These are phyloP conservation scores for Pichia sp. DNA, from an alignment of 1,139 yeast genomes.

Conservation along the genomic window DNA sequence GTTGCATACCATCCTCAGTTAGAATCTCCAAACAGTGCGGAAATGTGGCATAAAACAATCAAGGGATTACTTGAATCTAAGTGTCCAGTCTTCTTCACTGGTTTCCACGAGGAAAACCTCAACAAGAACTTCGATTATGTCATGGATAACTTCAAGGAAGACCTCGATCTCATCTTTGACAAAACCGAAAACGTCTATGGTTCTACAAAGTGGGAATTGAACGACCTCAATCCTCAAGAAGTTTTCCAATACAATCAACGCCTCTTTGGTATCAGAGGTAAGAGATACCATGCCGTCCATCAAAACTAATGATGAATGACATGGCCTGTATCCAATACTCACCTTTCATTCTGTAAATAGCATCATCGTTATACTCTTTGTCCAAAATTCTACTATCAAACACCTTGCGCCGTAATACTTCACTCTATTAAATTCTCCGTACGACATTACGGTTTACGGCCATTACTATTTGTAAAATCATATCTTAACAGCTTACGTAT, in stretches of 20 bases:
- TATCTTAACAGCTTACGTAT: no score
- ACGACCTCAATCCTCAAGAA: slow-evolving; percentile 86
- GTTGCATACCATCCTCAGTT: slow-evolving; percentile 95
- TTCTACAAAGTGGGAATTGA: slow-evolving; percentile 90
- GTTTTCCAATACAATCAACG: slow-evolving; percentile 87
- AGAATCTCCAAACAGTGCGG: slow-evolving; percentile 73
- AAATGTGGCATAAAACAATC: slow-evolving; percentile 74
- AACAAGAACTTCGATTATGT: slow-evolving; percentile 67
- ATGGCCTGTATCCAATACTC: no score
- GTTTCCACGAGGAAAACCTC: slow-evolving; percentile 74
- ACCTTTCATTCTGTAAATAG: no score
- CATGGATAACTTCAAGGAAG: slow-evolving; percentile 57
- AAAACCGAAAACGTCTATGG: slow-evolving; percentile 68
- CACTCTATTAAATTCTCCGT: no score
- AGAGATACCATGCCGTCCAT: slow-evolving; percentile 81
- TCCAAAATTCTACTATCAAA: not conserved
- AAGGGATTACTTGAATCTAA: slow-evolving; percentile 87
- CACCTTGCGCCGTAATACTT: no score
- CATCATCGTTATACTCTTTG: not conserved
- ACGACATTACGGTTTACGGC: no score
- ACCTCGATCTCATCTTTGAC: slow-evolving; percentile 75
- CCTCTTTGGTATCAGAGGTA: slow-evolving; percentile 89
- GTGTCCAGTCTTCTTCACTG: slow-evolving; percentile 87
- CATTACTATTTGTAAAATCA: no score
- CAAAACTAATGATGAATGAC: no score